Percentiles rank a stretch among this genome's conserved stretches.
Conservation (phyloP, 2,329 filamentous ascomycete genomes). For the Trichoderma breve region DNA sequence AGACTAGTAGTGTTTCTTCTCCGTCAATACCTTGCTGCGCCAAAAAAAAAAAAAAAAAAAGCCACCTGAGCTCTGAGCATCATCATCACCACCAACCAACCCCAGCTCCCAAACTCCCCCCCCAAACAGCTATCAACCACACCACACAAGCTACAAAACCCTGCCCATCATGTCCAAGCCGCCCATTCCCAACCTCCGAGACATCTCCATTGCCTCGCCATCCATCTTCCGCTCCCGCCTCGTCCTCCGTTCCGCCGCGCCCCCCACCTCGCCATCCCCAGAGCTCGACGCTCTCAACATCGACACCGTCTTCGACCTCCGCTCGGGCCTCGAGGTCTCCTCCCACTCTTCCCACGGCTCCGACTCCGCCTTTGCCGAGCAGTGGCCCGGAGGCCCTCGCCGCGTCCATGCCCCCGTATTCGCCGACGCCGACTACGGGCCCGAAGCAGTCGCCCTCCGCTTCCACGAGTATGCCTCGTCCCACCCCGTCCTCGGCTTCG, state of each 20-base stretch:
- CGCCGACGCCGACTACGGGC: constrained; percentile 56
- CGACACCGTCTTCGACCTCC: constrained; percentile 65
- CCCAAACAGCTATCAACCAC: not conserved
- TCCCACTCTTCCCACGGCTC: constrained; percentile 38
- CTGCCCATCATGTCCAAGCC: not conserved
- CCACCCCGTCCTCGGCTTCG: constrained; percentile 57
- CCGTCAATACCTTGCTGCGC: too few species aligned
- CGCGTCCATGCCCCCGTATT: constrained; percentile 66
- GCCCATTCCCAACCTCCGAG: constrained; percentile 63
- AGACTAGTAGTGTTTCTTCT: too few species aligned
- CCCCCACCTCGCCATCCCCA: constrained; percentile 51
- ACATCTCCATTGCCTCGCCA: constrained; percentile 52
- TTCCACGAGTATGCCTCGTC: constrained; percentile 57
- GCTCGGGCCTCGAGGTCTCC: constrained; percentile 60
- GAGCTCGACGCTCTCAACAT: constrained; percentile 58
- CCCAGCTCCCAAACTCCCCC: not conserved
- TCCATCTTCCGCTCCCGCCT: constrained; percentile 55
- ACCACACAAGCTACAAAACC: not conserved
- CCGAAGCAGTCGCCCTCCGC: constrained; percentile 60
- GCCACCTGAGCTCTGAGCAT: not conserved
- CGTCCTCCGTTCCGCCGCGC: constrained; percentile 69
- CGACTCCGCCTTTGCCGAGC: constrained; percentile 16
- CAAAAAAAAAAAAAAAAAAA: too few species aligned
- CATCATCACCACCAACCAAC: not conserved
- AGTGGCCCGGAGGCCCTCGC: constrained; percentile 37